Base-by-base conservation (phyloP, 2,329 filamentous ascomycete species). In the Plenodomus tracheiphilus region DNA sequence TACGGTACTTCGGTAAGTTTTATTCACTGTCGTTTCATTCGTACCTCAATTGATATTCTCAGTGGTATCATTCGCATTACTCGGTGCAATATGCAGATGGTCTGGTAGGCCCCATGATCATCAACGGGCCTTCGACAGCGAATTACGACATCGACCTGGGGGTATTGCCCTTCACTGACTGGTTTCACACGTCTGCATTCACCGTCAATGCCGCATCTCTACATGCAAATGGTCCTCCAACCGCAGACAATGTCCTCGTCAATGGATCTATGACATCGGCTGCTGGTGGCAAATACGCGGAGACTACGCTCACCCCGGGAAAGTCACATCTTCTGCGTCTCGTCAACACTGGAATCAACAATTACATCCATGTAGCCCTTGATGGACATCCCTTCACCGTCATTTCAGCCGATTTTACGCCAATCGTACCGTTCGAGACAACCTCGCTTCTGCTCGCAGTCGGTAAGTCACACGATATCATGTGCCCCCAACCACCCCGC, bases 261-360 rank as follows among this genome's bases (percentile, higher is more conserved):
- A 81, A 81, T 57, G 85, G 85, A 36, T 83, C 83, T 47, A 85
- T 81, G 73, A 70, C 59, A 34, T 68, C 64, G 25, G 17, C 47
- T 17, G 57, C 40, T 22, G 69, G 68, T 17, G 68, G 68, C n/a
- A 49, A 62, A 18, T 69, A 71, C 21, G 61, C 63, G n/a, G 64
- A 64, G 16, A 71, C 67, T 1, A 62, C 52, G 4, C 51, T 77
- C 28, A 64, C 62, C 1, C 64, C 65, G 11, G 75, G 75, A 30
- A 77, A 77, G 43, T 67, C 67, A 39, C 76, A 79, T 49, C 62
- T 71, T n/a, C 59, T 79, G n/a, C 71, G 75, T 15, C 62, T 79
- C 2, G 64, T 76, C 46, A 79, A 79, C 20, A 56, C 56, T 35
- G 62, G 61, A 15, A 65, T 65, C 37, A 64, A 63, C 45, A 56